Evolutionary conservation across 164 flowering plant genomes (phyloP).

Genomic region (Kingdonia uniflora): DNA sequence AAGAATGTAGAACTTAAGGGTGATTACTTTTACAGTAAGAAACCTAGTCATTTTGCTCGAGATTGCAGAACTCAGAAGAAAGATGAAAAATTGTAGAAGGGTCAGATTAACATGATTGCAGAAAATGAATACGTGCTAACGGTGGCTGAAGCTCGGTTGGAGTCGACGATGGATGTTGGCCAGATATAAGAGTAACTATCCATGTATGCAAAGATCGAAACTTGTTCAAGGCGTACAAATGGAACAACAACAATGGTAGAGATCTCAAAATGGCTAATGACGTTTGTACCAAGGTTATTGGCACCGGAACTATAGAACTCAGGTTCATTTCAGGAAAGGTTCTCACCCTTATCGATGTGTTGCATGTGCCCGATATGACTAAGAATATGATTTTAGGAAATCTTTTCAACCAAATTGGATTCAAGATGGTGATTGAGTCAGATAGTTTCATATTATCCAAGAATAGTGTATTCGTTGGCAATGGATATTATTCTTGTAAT

Average conservation of each 20-base stretch:
- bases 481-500: slow-evolving; percentile 2
- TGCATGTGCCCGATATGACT: no score
- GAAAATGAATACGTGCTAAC: neutral
- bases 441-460: neutral
- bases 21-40: neutral
- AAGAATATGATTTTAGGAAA: neutral
- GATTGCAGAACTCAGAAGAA: neutral
- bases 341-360: no score
- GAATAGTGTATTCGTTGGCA: slow-evolving; percentile 4
- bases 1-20: neutral
- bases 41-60: neutral
- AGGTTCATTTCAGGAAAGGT: no score
- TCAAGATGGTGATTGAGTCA: neutral
- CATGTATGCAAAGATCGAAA: slow-evolving; percentile 2
- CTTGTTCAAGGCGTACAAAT: neutral
- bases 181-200: slow-evolving; percentile 1
- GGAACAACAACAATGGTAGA: no score
- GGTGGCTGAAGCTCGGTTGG: no score
- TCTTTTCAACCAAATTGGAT: neutral
- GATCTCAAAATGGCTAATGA: neutral
- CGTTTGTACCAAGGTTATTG: neutral
- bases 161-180: no score
- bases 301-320: neutral
- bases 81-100: neutral
- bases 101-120: neutral